Percentiles rank a stretch among this genome's conserved stretches.
Conservation (phyloP, 2,329 filamentous ascomycete species). For the Colletotrichum chlorophyti region DNA sequence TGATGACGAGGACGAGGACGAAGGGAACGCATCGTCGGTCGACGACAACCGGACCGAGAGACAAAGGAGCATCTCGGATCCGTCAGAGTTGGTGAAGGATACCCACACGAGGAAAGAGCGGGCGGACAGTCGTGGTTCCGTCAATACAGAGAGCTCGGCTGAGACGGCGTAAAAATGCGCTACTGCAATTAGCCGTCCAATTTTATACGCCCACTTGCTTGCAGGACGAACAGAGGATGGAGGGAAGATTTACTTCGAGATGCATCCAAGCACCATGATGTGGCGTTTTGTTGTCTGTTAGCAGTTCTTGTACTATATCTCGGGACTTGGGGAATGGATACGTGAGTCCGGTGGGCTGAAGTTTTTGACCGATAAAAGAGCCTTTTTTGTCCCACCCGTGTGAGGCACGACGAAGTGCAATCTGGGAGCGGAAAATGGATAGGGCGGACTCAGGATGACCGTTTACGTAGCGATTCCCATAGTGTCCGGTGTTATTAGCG, state of each 20-base stretch:
- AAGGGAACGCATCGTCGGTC: constrained; percentile 41
- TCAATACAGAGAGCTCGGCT: constrained; percentile 9
- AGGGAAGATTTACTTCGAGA: not conserved
- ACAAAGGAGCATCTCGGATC: constrained; percentile 59
- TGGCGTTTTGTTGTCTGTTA: constrained; percentile 22
- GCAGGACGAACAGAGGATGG: not conserved
- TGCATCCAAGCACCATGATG: constrained; percentile 10
- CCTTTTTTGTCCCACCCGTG: no score
- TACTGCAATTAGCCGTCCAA: not conserved
- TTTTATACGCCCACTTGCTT: not conserved
- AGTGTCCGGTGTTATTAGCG: constrained; percentile 16
- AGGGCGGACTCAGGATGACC: constrained; percentile 19
- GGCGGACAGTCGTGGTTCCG: constrained; percentile 17
- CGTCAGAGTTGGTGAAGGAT: constrained; percentile 20
- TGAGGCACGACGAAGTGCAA: constrained; percentile 2
- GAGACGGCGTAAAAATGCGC: constrained; percentile 5
- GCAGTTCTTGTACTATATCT: constrained; percentile 28
- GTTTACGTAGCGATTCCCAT: constrained; percentile 20
- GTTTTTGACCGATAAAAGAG: constrained; percentile 6
- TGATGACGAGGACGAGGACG: constrained; percentile 68
- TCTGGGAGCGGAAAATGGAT: constrained; percentile 20
- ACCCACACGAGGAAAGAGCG: constrained; percentile 1
- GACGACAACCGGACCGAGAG: constrained; percentile 63
- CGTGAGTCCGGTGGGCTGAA: not conserved
- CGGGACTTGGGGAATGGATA: constrained; percentile 21